Evolutionary conservation across 2,329 filamentous ascomycete genomes (phyloP), one percentile per base, ranked within the genome.

Genomic region (Claviceps arundinis): DNA sequence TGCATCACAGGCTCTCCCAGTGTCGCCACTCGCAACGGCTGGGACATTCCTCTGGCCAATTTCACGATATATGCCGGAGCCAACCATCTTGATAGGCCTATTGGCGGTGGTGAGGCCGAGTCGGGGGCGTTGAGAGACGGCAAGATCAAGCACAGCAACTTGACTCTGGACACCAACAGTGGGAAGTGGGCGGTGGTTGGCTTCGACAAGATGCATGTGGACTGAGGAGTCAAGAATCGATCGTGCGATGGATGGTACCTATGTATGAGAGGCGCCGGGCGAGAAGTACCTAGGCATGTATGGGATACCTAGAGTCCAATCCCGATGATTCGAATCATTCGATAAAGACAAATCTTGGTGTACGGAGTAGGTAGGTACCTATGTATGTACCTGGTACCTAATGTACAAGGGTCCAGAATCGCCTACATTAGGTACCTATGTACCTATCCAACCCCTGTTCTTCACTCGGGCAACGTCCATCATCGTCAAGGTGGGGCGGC

Each of bases 21-120:
- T 1, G 71, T 85, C 5, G 68, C 76, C 24, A 74, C 68, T 4
- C 71, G 80, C 44, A 86, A 85, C 58, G 69, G 73, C 0, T 77
- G 78, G 63, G 84, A 88, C 61, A 74, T 87, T 44, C 73, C 77
- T 1, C 65, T 88, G 19, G 84, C 82, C 1, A 85, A 85, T 62
- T 88, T 88, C 61, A 85, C 82, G 0, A 81, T 88, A 8, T 63
- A 74, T 55, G 73, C 66, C 26, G 82, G 81, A 0, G 81, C 73
- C 53, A 87, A 86, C 58, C 74, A 69, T 55, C 61, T 87, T 47
- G 59, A 66, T 14, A 65, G 72, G 3, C 65, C 70, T 6, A 65
- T 73, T 19, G 68, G 60, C 0, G 69, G 70, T 1, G 73, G 73
- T 0, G 55, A 58, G 16, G 73, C 67, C 1, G 73, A 82, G 65